Evolutionary conservation across 805 yeast genomes (phyloP), one percentile per base, ranked within the genome.

Genomic region (Monosporozyma aquatica): DNA sequence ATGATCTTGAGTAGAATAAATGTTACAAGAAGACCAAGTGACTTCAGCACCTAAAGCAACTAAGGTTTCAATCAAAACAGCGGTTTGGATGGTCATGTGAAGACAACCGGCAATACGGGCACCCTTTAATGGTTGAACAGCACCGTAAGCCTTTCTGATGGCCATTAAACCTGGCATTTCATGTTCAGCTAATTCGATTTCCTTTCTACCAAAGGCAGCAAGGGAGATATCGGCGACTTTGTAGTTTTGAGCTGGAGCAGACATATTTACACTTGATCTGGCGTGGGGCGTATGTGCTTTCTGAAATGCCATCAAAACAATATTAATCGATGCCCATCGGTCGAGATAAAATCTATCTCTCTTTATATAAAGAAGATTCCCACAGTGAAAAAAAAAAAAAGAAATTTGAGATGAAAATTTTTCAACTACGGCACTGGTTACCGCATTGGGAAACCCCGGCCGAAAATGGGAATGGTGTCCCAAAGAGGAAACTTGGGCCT

Each of bases 111-210:
- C 97, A 62, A 90, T 80, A 75, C 97, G 82, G 56, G 98, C 97
- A 61, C 97, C 98, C 71, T 85, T 84, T 70, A 90, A 81, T 55
- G 97, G 97, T 74, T 90, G 96, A 49, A 78, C 80, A 40, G 74
- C 72, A 58, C 94, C 97, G 75, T 89, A 92, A 70, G 82, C 80
- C 68, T 75, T 76, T 75, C 98, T 85, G 74, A 89, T 90, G 72
- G 89, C 84, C 94, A 92, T 90, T 66, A 90, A 78, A 79, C 98
- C 97, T 58, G 97, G 97, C 97, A 89, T 87, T 74, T 90, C 97
- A 69, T 90, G 90, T 77, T 90, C 98, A 56, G 97, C 92, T 67
- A 90, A 79, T 74, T 90, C 97, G 62, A 90, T 92, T 73, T 90
- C 98, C 73, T 90, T 92, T 78, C 98, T 87, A 74, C 98, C 98